Evolutionary conservation across 129 eudicot genomes (phyloP).

Genomic region (Flaveria sonorensis): DNA sequence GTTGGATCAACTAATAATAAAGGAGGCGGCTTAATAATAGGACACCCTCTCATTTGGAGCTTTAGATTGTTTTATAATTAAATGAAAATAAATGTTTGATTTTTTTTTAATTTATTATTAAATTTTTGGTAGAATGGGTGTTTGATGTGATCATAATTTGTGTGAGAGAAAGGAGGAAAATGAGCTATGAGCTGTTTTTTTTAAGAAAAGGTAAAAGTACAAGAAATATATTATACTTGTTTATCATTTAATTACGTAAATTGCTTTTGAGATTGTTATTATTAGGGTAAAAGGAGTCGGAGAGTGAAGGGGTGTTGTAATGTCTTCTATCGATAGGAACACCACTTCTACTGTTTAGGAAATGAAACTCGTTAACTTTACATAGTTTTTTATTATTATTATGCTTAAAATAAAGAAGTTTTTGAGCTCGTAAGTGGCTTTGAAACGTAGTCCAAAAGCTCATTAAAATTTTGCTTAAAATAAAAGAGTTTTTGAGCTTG

Average conservation of each 20-base stretch:
- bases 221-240: not conserved
- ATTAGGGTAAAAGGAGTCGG: too few relatives aligned
- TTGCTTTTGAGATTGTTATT: not conserved
- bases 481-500: too few relatives aligned
- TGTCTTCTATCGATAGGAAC: too few relatives aligned
- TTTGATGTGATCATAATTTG: conserved; percentile 19
- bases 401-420: too few relatives aligned
- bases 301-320: too few relatives aligned
- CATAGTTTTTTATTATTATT: too few relatives aligned
- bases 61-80: conserved; percentile 26
- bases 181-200: not conserved
- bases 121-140: conserved; percentile 29
- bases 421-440: too few relatives aligned
- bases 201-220: conserved; percentile 10
- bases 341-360: too few relatives aligned
- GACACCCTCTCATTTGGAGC: conserved; percentile 37
- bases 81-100: conserved; percentile 35
- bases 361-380: too few relatives aligned
- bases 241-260: not conserved
- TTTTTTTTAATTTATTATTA: conserved; percentile 22
- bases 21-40: conserved; percentile 39
- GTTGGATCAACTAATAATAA: conserved; percentile 38
- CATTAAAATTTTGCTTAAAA: too few relatives aligned
- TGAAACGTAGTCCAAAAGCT: too few relatives aligned
- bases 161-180: not conserved